Evolutionary conservation across 2,329 filamentous ascomycete genomes (phyloP), one percentile per base, ranked within the genome.

Genomic region (Colletotrichum godetiae): DNA sequence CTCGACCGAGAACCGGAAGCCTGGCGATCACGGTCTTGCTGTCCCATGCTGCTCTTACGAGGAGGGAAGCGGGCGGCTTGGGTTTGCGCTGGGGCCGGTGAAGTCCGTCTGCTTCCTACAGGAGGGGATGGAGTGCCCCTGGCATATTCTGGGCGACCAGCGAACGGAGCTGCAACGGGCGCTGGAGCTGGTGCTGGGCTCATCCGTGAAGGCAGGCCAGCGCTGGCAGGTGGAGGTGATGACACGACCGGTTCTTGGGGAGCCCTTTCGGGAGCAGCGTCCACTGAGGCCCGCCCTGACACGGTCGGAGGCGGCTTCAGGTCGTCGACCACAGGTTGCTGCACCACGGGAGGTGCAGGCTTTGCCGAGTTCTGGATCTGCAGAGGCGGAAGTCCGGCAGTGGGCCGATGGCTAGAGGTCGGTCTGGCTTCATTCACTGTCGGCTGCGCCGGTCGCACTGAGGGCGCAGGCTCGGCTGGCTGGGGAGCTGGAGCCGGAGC

Each of bases 11-110:
- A 81, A 58, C 75, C 77, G 4, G 80, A 72, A 27, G 53, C 11
- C 24, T 55, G 61, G 15, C 24, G 62, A 6, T 81, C 79, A n/a
- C 79, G 76, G 29, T 81, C 82, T 15, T 81, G 81, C 77, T 88
- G 87, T 68, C 86, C 86, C 77, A 92, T 83, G 77, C 91, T 93
- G 79, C 89, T 91, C 80, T 92, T 91, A 46, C 91, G 85, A 10
- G 89, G 87, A 11, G 91, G 90, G 72, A 89, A 91, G 60, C 84
- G 85, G 3, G 84, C 84, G 76, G 33, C 78, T 78, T 22, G 77
- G 76, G 62, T 75, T 75, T 74, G 78, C 76, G 35, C 42, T 24
- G 62, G 68, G 12, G 68, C 49, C 19, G 72, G 72, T n/a, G 72
- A 72, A 19, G 63, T 52, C 24, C 15, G 62, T 15, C 61, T 49